Conservation (phyloP, 306 rosid genomes). For the Lathyrus sativus region DNA sequence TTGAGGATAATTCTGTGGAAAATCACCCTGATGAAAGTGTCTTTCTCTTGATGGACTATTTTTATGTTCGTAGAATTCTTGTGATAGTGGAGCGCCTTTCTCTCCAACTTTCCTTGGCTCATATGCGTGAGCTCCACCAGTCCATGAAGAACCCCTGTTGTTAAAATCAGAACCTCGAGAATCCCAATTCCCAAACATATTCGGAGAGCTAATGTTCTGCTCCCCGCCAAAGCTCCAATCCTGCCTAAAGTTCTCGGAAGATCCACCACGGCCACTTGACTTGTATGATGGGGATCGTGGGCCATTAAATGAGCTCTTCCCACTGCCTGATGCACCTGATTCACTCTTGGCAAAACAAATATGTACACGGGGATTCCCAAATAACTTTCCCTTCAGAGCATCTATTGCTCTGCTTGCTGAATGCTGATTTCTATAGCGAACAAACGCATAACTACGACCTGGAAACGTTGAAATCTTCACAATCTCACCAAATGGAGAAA, state of each 20-base stretch:
- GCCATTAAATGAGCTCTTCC: constrained; percentile 61
- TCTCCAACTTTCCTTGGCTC: constrained; percentile 68
- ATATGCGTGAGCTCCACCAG: constrained; percentile 48
- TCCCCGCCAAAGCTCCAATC: constrained; percentile 56
- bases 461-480: constrained; percentile 91
- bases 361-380: constrained; percentile 94
- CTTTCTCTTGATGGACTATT: constrained; percentile 69
- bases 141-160: constrained; percentile 57
- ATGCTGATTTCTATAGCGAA: constrained; percentile 62
- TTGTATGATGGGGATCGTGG: constrained; percentile 60
- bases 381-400: constrained; percentile 79
- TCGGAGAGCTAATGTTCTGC: constrained; percentile 56
- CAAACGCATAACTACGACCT: constrained; percentile 95
- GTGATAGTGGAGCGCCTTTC: constrained; percentile 52
- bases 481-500: constrained; percentile 89
- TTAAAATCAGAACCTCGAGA: constrained; percentile 56
- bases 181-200: constrained; percentile 49
- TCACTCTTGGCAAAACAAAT: constrained; percentile 95
- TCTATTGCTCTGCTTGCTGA: constrained; percentile 85
- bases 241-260: constrained; percentile 51
- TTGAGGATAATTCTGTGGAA: constrained; percentile 57
- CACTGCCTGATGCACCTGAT: constrained; percentile 67
- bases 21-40: constrained; percentile 45
- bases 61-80: constrained; percentile 58
- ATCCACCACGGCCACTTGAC: constrained; percentile 57